These are phyloP conservation scores for Cordyceps farinosa DNA, from an alignment of 2,329 filamentous ascomycete genomes.

Conservation along the genomic window DNA sequence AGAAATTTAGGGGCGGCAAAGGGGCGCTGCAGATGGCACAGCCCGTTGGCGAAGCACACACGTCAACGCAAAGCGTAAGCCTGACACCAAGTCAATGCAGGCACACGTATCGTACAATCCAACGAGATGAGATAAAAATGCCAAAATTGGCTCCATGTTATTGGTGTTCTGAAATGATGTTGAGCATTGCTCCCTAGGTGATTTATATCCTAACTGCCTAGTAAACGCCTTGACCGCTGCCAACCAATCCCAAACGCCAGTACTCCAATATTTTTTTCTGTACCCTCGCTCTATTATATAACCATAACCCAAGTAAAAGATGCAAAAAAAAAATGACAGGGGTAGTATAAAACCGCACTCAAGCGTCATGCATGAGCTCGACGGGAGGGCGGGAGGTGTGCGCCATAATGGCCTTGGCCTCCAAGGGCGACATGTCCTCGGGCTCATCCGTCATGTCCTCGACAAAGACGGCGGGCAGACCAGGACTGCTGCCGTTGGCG, in stretches of 20 bases:
- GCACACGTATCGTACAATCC: not conserved
- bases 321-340: not conserved
- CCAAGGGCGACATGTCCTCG: constrained; percentile 41
- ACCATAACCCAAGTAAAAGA: not conserved
- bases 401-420: constrained; percentile 49
- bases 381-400: constrained; percentile 62
- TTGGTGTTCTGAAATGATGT: not conserved
- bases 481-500: constrained; percentile 51
- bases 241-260: constrained; percentile 7
- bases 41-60: not conserved
- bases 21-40: not conserved
- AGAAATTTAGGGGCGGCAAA: not conserved
- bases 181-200: not conserved
- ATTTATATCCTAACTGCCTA: not conserved
- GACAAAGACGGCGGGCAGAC: constrained; percentile 62
- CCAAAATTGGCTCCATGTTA: not conserved
- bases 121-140: not conserved
- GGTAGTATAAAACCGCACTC: constrained; percentile 5
- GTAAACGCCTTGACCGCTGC: constrained; percentile 4
- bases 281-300: constrained; percentile 4
- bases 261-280: constrained; percentile 3
- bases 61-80: not conserved
- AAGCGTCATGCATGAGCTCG: constrained; percentile 56
- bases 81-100: not conserved
- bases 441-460: constrained; percentile 63